phyloP scores from a whole-genome alignment of 2,329 filamentous ascomycete genomes.

The Mycogone perniciosa region DNA sequence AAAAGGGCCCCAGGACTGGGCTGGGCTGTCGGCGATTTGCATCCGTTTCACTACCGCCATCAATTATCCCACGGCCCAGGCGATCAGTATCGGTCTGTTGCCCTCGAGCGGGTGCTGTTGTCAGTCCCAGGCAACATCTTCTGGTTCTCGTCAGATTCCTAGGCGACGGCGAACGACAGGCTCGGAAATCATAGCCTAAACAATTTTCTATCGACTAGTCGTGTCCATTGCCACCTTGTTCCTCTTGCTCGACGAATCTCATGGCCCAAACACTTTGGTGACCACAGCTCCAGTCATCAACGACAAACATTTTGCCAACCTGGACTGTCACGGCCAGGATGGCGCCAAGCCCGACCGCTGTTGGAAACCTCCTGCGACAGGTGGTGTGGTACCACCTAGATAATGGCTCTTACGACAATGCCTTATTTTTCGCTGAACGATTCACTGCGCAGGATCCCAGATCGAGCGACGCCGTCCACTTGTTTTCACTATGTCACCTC shows the following conservation, averaged over 20 bases:
- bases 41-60: neutral
- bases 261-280: slow-evolving; percentile 25
- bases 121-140: neutral
- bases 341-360: slow-evolving; percentile 46
- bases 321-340: slow-evolving; percentile 32
- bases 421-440: slow-evolving; percentile 87
- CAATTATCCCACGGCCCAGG: neutral
- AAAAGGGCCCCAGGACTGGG: neutral
- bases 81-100: neutral
- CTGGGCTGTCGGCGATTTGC: neutral
- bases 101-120: too few relatives aligned
- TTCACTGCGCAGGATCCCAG: slow-evolving; percentile 78
- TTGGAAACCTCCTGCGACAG: slow-evolving; percentile 51
- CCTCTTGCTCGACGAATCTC: slow-evolving; percentile 9
- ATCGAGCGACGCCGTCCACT: slow-evolving; percentile 72
- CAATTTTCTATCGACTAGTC: neutral
- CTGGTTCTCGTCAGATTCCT: neutral
- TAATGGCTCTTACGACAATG: slow-evolving; percentile 82
- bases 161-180: neutral
- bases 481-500: slow-evolving; percentile 79
- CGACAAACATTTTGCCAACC: slow-evolving; percentile 2
- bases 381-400: slow-evolving; percentile 69
- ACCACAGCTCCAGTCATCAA: slow-evolving; percentile 12
- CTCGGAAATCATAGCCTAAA: neutral
- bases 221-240: slow-evolving; percentile 1